Conservation (phyloP, 2,329 filamentous ascomycete genomes). For the Pseudogymnoascus sp. region DNA sequence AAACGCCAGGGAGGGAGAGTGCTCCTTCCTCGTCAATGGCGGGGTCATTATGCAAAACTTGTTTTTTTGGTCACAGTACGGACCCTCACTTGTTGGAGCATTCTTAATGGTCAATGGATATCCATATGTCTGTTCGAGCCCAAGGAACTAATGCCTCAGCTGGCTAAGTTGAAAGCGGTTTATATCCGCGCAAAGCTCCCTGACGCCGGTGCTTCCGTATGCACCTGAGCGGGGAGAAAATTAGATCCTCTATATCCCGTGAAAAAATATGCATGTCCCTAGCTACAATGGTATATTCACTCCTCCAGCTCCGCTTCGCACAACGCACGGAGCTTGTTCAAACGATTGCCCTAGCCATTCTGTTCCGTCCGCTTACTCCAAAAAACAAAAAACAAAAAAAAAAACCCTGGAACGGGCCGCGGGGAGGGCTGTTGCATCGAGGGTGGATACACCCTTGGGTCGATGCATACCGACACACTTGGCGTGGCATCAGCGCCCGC, state of each 20-base stretch:
- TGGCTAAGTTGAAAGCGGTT: neutral
- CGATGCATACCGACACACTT: neutral
- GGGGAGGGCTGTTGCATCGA: neutral
- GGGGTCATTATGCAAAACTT: neutral
- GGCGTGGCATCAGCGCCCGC: neutral
- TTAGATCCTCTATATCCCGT: neutral
- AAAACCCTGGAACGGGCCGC: neutral
- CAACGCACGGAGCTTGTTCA: neutral
- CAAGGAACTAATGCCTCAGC: neutral
- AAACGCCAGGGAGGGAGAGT: neutral
- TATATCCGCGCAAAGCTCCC: neutral
- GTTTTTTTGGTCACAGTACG: neutral
- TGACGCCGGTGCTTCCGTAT: neutral
- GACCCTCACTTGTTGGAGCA: neutral
- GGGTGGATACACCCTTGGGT: neutral
- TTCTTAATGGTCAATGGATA: neutral
- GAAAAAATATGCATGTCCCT: neutral
- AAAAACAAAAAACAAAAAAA: conserved; percentile 1
- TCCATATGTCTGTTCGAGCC: neutral
- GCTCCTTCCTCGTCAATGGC: neutral
- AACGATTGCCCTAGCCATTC: neutral
- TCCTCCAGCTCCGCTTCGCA: neutral
- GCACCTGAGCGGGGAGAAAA: neutral
- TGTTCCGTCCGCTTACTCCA: neutral
- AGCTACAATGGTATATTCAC: neutral